A percentile compares a stretch with the other conserved stretches of the same genome.
phyloP scores from a whole-genome alignment of 2,329 filamentous ascomycete genomes.

The Aspergillus ochraceoroseus region DNA sequence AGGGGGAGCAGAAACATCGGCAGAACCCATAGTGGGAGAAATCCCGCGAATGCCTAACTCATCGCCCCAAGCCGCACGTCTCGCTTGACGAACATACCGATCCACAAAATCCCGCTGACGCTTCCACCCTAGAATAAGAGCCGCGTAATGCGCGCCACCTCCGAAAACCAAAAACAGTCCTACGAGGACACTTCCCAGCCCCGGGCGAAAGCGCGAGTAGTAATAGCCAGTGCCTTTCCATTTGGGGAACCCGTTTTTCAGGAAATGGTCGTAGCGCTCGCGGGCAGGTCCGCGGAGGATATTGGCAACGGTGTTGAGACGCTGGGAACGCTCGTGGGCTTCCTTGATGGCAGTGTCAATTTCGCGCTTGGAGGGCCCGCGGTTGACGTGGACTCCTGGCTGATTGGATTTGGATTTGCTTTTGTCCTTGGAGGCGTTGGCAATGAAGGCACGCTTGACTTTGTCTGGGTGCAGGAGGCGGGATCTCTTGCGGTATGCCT shows the following conservation, averaged over 20 bases:
- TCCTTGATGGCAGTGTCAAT: constrained; percentile 73
- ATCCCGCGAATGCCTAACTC: constrained; percentile 63
- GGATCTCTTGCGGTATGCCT: constrained; percentile 87
- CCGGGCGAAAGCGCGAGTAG: constrained; percentile 88
- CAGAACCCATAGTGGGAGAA: constrained; percentile 58
- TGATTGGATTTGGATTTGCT: constrained; percentile 51
- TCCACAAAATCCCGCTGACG: constrained; percentile 87
- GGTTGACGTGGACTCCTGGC: constrained; percentile 61
- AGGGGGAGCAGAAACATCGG: constrained; percentile 30
- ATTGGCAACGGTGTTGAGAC: constrained; percentile 76
- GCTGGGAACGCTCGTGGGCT: constrained; percentile 76
- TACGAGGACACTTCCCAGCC: constrained; percentile 74
- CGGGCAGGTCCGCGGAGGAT: constrained; percentile 76
- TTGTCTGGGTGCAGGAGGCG: constrained; percentile 88
- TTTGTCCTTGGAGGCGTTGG: constrained; percentile 58
- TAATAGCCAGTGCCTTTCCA: constrained; percentile 99
- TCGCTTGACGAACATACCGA: constrained; percentile 83
- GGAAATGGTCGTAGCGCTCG: constrained; percentile 90
- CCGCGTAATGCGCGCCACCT: constrained; percentile 80
- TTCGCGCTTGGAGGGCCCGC: constrained; percentile 67
- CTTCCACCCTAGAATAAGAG: constrained; percentile 80
- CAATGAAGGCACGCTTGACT: constrained; percentile 75
- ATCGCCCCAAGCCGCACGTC: constrained; percentile 85
- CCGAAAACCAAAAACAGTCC: constrained; percentile 79
- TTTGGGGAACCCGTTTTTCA: constrained; percentile 84